A percentile compares a stretch with the other conserved stretches of the same genome.
Conservation (phyloP, 306 rosid genomes). For the Elaeagnus macrophylla region DNA sequence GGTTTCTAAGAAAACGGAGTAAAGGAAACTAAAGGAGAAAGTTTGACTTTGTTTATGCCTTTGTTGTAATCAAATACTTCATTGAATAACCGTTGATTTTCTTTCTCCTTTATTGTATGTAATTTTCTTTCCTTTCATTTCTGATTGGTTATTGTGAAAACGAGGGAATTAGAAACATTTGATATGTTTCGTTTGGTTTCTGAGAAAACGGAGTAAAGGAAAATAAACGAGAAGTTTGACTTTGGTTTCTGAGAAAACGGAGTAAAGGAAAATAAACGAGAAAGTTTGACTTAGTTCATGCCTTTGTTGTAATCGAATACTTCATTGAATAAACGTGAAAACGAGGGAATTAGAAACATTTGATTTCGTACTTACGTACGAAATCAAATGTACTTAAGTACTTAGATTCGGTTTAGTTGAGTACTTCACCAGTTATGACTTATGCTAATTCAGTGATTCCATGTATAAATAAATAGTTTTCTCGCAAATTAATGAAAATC, state of each 20-base stretch:
- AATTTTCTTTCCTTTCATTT: background rate
- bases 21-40: background rate
- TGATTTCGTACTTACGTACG: too few relatives aligned
- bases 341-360: background rate
- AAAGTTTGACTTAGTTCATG: background rate
- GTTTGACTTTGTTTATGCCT: background rate
- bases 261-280: background rate
- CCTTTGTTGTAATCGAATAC: too few relatives aligned
- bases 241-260: background rate
- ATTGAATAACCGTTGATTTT: background rate
- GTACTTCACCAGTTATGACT: too few relatives aligned
- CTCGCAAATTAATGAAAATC: too few relatives aligned
- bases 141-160: constrained; percentile 2
- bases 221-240: background rate
- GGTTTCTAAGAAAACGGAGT: constrained; percentile 8
- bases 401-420: too few relatives aligned
- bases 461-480: too few relatives aligned
- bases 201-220: background rate
- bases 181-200: constrained; percentile 7
- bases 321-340: too few relatives aligned
- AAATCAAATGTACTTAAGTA: too few relatives aligned
- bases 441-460: too few relatives aligned
- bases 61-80: background rate
- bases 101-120: background rate
- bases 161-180: background rate